These are phyloP conservation scores for Oehlia diaphana DNA, from an alignment of 192 early-diverging fungal genomes.

Conservation along the genomic window DNA sequence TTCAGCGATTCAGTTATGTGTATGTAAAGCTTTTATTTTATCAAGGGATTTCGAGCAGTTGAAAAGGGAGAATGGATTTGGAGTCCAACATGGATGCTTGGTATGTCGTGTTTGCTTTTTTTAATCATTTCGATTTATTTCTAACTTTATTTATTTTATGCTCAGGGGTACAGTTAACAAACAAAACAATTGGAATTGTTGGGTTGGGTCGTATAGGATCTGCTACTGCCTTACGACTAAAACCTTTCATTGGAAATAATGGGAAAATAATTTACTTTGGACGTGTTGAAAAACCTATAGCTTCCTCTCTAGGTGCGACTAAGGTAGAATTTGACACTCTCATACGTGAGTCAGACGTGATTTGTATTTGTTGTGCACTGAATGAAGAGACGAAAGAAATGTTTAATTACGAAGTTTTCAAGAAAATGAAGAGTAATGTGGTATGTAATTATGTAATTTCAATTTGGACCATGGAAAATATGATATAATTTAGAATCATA, in stretches of 20 bases:
- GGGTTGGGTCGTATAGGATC: conserved; percentile 82
- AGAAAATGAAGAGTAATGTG: conserved; percentile 63
- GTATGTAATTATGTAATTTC: conserved; percentile 44
- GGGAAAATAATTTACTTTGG: conserved; percentile 68
- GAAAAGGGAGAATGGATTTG: conserved; percentile 57
- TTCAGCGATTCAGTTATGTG: background rate
- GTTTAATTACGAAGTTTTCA: conserved; percentile 67
- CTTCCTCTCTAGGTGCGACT: conserved; percentile 50
- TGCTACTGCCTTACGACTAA: conserved; percentile 70
- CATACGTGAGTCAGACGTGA: conserved; percentile 65
- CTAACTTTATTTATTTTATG: background rate
- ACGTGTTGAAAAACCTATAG: conserved; percentile 50
- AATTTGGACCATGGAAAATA: background rate
- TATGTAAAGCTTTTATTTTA: background rate
- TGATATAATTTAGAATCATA: background rate
- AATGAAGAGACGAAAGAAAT: conserved; percentile 68
- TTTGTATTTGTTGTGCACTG: conserved; percentile 76
- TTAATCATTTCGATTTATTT: background rate
- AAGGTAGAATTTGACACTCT: conserved; percentile 58
- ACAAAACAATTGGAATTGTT: conserved; percentile 82
- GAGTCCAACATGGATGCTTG: conserved; percentile 62
- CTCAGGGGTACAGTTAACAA: conserved; percentile 68
- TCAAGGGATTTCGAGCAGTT: conserved; percentile 33
- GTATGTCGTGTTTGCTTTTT: background rate
- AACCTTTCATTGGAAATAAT: conserved; percentile 53